phyloP scores from a whole-genome alignment of 768 basidiomycete genomes.

The Asterophora lycoperdoides region DNA sequence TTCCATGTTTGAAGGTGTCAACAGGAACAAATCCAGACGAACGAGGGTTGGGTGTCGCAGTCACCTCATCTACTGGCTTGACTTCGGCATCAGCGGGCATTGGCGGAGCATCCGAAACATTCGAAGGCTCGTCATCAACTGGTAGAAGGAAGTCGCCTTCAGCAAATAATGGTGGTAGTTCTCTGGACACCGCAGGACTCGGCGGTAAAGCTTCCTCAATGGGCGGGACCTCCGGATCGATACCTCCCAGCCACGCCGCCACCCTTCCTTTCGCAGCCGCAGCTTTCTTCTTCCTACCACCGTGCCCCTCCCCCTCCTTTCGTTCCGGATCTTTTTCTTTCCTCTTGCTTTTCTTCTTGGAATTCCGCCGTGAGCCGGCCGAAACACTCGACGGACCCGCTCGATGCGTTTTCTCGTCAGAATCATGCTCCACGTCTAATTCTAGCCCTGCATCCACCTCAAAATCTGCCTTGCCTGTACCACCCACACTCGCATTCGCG shows the following conservation, averaged over 20 bases:
- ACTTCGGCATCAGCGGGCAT: neutral
- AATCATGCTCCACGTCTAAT: conserved; percentile 27
- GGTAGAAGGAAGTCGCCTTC: neutral
- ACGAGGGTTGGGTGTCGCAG: conserved; percentile 58
- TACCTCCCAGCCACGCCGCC: conserved; percentile 71
- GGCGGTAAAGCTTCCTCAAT: conserved; percentile 44
- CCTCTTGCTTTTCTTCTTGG: conserved; percentile 23
- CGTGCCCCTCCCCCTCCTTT: conserved; percentile 23
- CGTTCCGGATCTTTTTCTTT: conserved; percentile 21
- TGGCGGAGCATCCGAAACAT: neutral
- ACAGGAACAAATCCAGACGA: conserved; percentile 76
- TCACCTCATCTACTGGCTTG: conserved; percentile 12
- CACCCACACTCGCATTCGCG: neutral
- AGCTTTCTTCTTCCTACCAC: conserved; percentile 18
- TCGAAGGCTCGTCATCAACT: neutral
- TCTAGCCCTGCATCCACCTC: conserved; percentile 24
- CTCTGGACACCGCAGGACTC: conserved; percentile 22
- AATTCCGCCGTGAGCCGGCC: conserved; percentile 21
- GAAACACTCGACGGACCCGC: conserved; percentile 29
- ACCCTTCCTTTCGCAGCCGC: conserved; percentile 62
- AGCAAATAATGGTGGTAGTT: conserved; percentile 2
- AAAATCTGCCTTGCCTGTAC: conserved; percentile 18
- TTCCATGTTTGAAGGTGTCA: conserved; percentile 44
- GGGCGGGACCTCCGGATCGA: conserved; percentile 55
- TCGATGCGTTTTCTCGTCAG: conserved; percentile 37